Base-by-base conservation (phyloP, 2,329 filamentous ascomycete genomes). In the Calycina herbarum region DNA sequence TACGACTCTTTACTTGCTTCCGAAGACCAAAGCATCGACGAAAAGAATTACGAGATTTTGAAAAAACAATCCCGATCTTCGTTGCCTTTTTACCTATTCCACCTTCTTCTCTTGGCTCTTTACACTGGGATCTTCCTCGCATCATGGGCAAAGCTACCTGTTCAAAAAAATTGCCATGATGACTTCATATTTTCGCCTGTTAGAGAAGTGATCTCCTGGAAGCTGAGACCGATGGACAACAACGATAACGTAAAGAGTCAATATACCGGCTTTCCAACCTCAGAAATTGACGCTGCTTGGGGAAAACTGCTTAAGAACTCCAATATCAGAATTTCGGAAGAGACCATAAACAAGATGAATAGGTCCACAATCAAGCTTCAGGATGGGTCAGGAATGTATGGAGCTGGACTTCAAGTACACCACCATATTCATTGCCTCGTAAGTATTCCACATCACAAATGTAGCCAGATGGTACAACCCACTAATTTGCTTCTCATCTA, bases 381-480 rank as follows among this genome's bases (percentile, higher is more conserved):
- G 27, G 65, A 66, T 51, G 61, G 51, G 29, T 42, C 33, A 31
- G 61, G 61, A 3, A 40, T 64, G 51, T 66, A 64, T 59, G 57
- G 64, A 59, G 62, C 59, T 10, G 61, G 61, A 7, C 27, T 66
- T 17, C 56, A 59, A 58, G 65, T 59, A 15, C 63, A 64, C 56
- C 65, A 66, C 31, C 61, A 66, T 56, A n/a, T 66, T 20, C 65
- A 66, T 48, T 66, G 65, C 54, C 42, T 66, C 20, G 42, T 45
- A n/a, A 45, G 42, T 4, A 20, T n/a, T 20, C 42, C 35, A 38
- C 35, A n/a, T 45, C 15, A 15, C n/a, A n/a, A n/a, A 45, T 6
- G 5, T 45, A 5, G 42, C 5, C 42, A 45, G n/a, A 17, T n/a
- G 4, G 15, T 3, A 45, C 42, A 45, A 20, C 42, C n/a, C 42